Base-by-base conservation (phyloP, 805 yeast genomes). In the Wickerhamiella dianesei region DNA sequence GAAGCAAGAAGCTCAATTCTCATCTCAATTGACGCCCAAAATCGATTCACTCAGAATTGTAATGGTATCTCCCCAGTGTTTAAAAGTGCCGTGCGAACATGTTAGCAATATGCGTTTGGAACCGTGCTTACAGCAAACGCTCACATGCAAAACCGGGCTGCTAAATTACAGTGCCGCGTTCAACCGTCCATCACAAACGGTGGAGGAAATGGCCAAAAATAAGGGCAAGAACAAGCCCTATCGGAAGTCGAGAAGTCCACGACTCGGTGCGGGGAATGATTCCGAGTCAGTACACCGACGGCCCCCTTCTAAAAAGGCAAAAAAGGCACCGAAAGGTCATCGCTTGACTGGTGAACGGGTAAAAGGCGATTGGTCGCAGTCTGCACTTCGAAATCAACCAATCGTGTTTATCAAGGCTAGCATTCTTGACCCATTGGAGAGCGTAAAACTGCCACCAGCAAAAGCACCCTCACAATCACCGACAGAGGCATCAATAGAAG, bases 281-380 rank as follows among this genome's bases (percentile, higher is more conserved):
- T 6, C 32, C 12, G 32, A 12, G 9, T 25, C 32, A 25, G 32
- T 6, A 25, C 32, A 25, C 32, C 12, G 12, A 25, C 9, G 32
- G 9, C 12, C 75, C 73, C 47, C 75, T 73, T 17, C 39, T n/a
- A 36, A 17, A n/a, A 36, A 17, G 17, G 5, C 39, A 6, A 14
- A 36, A n/a, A 39, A 39, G 25, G 20, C 25, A 6, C 13, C 19
- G 17, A n/a, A 19, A 20, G 9, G 9, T 40, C 32, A 17, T 14
- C 6, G 22, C 3, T 12, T 46, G 20, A 36, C 44, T 9, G 48
- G 45, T 16, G 29, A 41, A 21, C 44, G 45, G 4, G 22, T 21
- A 5, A 21, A n/a, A 3, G 25, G 21, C 25, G 41, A 39, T 18
- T 39, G 41, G 41, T 18, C 21, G 6, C 20, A 22, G 9, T 5